Percentiles rank a stretch among this genome's conserved stretches.
Conservation (phyloP, 169 alveolate species). For the Theileria orientalis region DNA sequence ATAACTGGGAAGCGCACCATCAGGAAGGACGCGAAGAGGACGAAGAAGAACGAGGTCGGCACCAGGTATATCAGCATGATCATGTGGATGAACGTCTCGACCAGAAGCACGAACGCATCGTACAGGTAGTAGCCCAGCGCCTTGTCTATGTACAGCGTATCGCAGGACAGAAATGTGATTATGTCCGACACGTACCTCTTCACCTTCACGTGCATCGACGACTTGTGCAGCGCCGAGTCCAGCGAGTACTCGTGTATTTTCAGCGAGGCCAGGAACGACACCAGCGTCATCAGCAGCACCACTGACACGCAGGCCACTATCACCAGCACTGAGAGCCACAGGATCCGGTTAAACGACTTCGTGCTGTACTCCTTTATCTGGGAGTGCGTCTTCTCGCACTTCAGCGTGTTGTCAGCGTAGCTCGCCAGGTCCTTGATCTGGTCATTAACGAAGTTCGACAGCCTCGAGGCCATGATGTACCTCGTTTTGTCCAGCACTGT, state of each 20-base stretch:
- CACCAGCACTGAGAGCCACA: not conserved
- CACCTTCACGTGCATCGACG: conserved; percentile 8
- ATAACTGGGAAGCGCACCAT: conserved; percentile 4
- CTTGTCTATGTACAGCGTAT: conserved; percentile 48
- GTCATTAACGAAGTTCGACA: conserved; percentile 17
- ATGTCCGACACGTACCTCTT: conserved; percentile 27
- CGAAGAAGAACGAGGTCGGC: conserved; percentile 19
- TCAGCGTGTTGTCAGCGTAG: not conserved
- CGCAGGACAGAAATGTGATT: conserved; percentile 41
- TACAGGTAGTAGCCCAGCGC: conserved; percentile 23
- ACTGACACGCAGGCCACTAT: conserved; percentile 11
- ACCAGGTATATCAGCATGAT: conserved; percentile 29
- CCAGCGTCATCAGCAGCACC: not conserved
- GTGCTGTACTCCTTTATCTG: conserved; percentile 20
- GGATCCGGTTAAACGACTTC: not conserved
- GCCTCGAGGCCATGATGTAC: conserved; percentile 14
- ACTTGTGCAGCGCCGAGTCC: conserved; percentile 27
- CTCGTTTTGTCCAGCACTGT: conserved; percentile 15
- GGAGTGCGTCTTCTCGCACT: not conserved
- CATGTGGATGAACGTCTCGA: conserved; percentile 19
- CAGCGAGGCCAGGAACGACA: conserved; percentile 32
- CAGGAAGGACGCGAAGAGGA: conserved; percentile 1
- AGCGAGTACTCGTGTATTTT: conserved; percentile 31
- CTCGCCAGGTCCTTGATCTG: not conserved
- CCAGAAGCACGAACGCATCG: conserved; percentile 13